Evolutionary conservation across 2,329 filamentous ascomycete genomes (phyloP).

Genomic region (Tolypocladium inflatum): DNA sequence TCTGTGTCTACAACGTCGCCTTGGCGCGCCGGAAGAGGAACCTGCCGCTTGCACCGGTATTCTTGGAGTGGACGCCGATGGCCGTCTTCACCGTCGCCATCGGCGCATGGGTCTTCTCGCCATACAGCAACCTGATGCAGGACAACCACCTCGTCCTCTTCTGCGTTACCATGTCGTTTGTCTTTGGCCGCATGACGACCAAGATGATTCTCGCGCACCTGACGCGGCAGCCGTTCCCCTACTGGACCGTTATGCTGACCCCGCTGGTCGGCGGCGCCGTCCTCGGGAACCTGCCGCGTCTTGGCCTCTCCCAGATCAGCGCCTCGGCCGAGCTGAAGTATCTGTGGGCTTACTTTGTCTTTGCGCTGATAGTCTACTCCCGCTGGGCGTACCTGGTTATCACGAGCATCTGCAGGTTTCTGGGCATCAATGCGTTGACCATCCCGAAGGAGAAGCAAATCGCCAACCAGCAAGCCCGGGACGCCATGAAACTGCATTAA

Average conservation of each 20-base stretch:
- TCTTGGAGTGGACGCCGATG: constrained; percentile 93
- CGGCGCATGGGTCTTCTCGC: constrained; percentile 80
- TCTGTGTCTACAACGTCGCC: constrained; percentile 80
- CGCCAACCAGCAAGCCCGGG: constrained; percentile 38
- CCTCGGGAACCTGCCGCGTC: constrained; percentile 68
- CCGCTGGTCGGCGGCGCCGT: constrained; percentile 81
- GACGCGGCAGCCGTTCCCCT: constrained; percentile 87
- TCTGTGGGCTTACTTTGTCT: constrained; percentile 73
- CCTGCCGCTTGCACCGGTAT: constrained; percentile 69
- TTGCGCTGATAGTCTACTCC: constrained; percentile 79
- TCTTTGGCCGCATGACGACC: constrained; percentile 95
- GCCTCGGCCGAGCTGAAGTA: constrained; percentile 66
- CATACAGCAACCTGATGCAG: constrained; percentile 68
- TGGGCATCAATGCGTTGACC: constrained; percentile 91
- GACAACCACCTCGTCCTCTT: constrained; percentile 89
- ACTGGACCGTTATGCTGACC: constrained; percentile 86
- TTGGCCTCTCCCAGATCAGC: constrained; percentile 61
- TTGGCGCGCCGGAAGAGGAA: constrained; percentile 62
- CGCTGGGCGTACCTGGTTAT: constrained; percentile 90
- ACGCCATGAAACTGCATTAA: constrained; percentile 25
- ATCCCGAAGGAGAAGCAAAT: constrained; percentile 58
- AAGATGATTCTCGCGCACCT: constrained; percentile 98
- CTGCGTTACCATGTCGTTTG: constrained; percentile 89
- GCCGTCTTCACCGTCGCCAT: constrained; percentile 67
- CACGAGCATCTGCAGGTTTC: constrained; percentile 79